A percentile compares a stretch with the other conserved stretches of the same genome.
These are phyloP conservation scores for Cocos nucifera DNA, from an alignment of 176 grass and related monocot species.

Conservation along the genomic window DNA sequence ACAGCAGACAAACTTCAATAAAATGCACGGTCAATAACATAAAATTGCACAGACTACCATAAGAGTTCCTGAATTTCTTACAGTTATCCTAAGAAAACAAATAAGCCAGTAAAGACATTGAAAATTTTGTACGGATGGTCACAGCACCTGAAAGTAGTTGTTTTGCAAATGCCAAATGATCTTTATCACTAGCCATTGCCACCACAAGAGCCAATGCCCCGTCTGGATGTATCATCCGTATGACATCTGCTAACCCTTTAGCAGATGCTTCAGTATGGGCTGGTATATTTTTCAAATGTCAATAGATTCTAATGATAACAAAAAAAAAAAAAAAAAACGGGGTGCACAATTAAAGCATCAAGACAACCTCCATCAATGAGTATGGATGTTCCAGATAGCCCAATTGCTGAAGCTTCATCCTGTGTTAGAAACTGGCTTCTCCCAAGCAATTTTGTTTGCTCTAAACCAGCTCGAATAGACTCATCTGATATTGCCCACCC, in stretches of 20 bases:
- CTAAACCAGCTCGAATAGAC: slow-evolving; percentile 57
- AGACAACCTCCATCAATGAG: slow-evolving; percentile 66
- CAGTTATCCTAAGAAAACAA: neutral
- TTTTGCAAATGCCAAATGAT: slow-evolving; percentile 57
- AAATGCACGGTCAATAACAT: neutral
- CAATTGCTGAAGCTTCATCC: slow-evolving; percentile 46
- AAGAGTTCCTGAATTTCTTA: neutral
- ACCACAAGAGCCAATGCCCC: slow-evolving; percentile 58
- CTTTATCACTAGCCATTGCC: slow-evolving; percentile 84
- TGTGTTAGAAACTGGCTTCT: slow-evolving; percentile 66
- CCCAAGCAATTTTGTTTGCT: slow-evolving; percentile 47
- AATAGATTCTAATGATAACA: slow-evolving; percentile 1
- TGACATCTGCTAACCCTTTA: slow-evolving; percentile 54
- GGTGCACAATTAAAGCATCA: neutral
- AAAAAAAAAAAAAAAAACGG: neutral
- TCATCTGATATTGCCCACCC: slow-evolving; percentile 58
- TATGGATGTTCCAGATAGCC: slow-evolving; percentile 31
- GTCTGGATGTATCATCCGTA: slow-evolving; percentile 33
- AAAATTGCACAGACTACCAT: neutral
- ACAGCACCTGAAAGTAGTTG: slow-evolving; percentile 61
- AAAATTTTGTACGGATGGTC: neutral
- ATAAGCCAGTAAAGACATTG: neutral
- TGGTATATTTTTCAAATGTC: slow-evolving; percentile 30
- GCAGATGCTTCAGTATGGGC: slow-evolving; percentile 83
- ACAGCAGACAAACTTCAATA: too few species aligned